Evolutionary conservation across 2,329 filamentous ascomycete genomes (phyloP).

Genomic region (Alternaria conjuncta): DNA sequence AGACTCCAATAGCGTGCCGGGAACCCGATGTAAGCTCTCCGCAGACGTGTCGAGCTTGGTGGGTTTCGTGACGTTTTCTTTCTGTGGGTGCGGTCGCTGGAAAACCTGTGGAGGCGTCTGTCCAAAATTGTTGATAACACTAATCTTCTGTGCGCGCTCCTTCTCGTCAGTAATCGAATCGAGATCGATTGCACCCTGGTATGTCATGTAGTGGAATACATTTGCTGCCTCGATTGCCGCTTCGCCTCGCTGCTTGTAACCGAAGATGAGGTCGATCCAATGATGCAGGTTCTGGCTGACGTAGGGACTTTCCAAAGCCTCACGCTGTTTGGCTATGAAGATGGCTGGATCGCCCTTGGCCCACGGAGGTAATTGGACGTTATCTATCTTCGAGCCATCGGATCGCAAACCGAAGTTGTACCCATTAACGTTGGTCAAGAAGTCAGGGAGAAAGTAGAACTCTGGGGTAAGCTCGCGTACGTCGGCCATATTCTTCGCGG

Average conservation of each 20-base stretch:
- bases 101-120: constrained; percentile 98
- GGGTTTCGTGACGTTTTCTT: constrained; percentile 69
- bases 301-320: constrained; percentile 90
- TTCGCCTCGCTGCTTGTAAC: constrained; percentile 90
- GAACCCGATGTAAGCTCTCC: constrained; percentile 76
- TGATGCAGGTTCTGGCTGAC: constrained; percentile 88
- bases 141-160: constrained; percentile 86
- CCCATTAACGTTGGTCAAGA: constrained; percentile 88
- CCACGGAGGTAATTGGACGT: constrained; percentile 92
- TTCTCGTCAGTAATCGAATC: constrained; percentile 89
- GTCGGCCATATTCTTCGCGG: constrained; percentile 87
- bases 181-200: constrained; percentile 89
- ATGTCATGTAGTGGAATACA: constrained; percentile 95
- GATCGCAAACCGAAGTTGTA: constrained; percentile 95
- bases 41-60: constrained; percentile 79
- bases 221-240: constrained; percentile 90
- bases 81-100: constrained; percentile 76
- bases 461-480: constrained; percentile 94
- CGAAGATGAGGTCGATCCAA: constrained; percentile 97
- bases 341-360: constrained; percentile 95
- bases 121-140: constrained; percentile 98
- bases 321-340: constrained; percentile 94
- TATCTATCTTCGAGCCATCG: constrained; percentile 77
- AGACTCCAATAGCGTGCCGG: constrained; percentile 76
- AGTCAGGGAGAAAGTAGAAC: constrained; percentile 96